Evolutionary conservation across 805 yeast species (phyloP).

Genomic region (Priceomyces carsonii): DNA sequence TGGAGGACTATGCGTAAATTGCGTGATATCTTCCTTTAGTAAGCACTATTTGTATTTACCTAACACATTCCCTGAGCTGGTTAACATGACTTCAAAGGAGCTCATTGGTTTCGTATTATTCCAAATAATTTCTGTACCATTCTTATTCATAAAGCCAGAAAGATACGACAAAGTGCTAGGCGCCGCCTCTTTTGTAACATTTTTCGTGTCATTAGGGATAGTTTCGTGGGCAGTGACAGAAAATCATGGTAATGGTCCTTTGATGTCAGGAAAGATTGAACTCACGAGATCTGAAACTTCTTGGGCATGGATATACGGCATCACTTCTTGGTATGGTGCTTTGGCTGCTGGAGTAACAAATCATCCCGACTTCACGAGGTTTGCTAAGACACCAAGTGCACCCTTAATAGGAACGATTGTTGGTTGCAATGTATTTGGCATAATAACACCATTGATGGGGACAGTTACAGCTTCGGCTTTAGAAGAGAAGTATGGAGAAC

Average conservation of each 20-base stretch:
- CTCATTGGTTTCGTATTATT: constrained; percentile 46
- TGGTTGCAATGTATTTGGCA: constrained; percentile 38
- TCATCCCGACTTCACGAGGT: constrained; percentile 42
- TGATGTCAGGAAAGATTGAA: constrained; percentile 6
- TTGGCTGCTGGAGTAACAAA: constrained; percentile 40
- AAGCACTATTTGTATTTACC: constrained; percentile 36
- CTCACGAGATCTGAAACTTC: constrained; percentile 25
- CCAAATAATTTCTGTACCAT: constrained; percentile 43
- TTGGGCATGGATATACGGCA: constrained; percentile 44
- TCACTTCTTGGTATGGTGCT: constrained; percentile 38
- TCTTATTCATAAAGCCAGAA: constrained; percentile 46
- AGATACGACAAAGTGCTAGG: constrained; percentile 30
- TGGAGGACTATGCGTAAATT: constrained; percentile 45
- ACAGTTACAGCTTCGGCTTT: constrained; percentile 46
- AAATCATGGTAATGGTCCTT: constrained; percentile 29
- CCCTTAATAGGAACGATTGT: constrained; percentile 33
- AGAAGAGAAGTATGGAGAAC: constrained; percentile 32
- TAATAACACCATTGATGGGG: constrained; percentile 49
- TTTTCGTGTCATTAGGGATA: constrained; percentile 38
- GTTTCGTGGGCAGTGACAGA: constrained; percentile 23
- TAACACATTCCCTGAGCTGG: constrained; percentile 35
- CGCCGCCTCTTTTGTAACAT: constrained; percentile 24
- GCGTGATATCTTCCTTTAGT: constrained; percentile 39
- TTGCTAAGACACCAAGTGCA: constrained; percentile 25
- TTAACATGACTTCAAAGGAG: constrained; percentile 41